Evolutionary conservation across 2,329 filamentous ascomycete species (phyloP).

Genomic region (Raffaelea ambrosiae): DNA sequence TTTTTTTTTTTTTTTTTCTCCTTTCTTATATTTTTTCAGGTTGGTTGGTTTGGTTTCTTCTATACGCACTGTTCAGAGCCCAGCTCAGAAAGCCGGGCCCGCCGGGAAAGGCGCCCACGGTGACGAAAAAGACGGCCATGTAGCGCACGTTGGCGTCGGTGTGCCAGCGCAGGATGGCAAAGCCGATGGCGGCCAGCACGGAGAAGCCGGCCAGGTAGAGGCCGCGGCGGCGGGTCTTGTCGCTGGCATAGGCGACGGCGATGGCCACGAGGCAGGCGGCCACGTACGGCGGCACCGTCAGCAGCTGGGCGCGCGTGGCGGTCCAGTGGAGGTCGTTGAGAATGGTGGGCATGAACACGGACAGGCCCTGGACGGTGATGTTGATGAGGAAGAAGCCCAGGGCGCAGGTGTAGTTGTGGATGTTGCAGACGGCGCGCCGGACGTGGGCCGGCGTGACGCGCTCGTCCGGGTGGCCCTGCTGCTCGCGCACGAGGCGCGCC

Average conservation of each 20-base stretch:
- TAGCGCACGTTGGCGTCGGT: conserved; percentile 34
- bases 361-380: conserved; percentile 47
- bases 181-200: conserved; percentile 38
- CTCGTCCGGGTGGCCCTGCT: conserved; percentile 34
- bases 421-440: conserved; percentile 41
- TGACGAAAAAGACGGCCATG: conserved; percentile 46
- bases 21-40: too few species aligned
- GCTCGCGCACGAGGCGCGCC: conserved; percentile 41
- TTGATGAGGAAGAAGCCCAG: conserved; percentile 52
- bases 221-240: conserved; percentile 32
- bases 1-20: too few species aligned
- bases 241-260: conserved; percentile 27
- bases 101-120: conserved; percentile 47
- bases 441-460: conserved; percentile 39
- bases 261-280: conserved; percentile 30
- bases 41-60: too few species aligned
- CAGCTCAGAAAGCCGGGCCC: conserved; percentile 50
- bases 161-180: conserved; percentile 41
- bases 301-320: conserved; percentile 30
- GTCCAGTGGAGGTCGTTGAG: conserved; percentile 32
- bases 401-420: conserved; percentile 52
- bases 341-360: conserved; percentile 41
- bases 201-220: conserved; percentile 31
- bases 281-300: conserved; percentile 35
- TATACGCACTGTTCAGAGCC: conserved; percentile 44